Percentiles rank a stretch among this genome's conserved stretches.
These are phyloP conservation scores for Crithidia sp. DNA, from an alignment of 208 protist genomes.

Conservation along the genomic window DNA sequence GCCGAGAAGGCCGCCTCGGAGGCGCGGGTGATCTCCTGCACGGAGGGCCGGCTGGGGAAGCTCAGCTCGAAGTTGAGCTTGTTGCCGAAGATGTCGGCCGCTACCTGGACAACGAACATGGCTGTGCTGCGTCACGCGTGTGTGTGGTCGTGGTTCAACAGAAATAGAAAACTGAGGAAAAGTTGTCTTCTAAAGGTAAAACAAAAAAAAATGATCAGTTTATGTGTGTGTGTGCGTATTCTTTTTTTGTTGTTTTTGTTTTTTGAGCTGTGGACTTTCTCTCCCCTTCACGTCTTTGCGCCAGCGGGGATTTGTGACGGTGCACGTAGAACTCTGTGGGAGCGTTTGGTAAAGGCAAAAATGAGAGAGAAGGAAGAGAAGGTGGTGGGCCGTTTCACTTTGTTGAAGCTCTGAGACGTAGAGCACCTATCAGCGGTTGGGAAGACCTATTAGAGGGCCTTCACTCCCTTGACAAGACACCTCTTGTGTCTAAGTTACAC, in stretches of 20 bases:
- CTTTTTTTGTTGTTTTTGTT: too few species aligned
- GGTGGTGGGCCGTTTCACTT: too few species aligned
- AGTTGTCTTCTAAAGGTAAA: background rate
- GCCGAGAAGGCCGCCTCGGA: slow-evolving; percentile 74
- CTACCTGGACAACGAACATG: slow-evolving; percentile 88
- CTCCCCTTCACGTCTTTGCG: too few species aligned
- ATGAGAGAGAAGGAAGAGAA: background rate
- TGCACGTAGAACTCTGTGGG: background rate
- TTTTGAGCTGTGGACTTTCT: too few species aligned
- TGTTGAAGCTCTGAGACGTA: too few species aligned
- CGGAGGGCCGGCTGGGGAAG: slow-evolving; percentile 69
- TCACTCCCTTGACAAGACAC: too few species aligned
- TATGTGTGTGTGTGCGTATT: background rate
- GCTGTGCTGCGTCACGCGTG: background rate
- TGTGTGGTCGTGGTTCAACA: background rate
- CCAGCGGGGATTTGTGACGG: too few species aligned
- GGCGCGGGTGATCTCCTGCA: slow-evolving; percentile 73
- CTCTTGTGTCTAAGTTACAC: too few species aligned
- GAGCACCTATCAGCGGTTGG: too few species aligned
- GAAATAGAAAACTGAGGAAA: background rate
- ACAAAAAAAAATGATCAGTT: background rate
- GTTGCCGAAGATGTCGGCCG: slow-evolving; percentile 89
- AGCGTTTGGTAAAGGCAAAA: background rate
- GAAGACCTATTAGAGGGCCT: too few species aligned
- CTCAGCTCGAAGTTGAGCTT: slow-evolving; percentile 92